Evolutionary conservation across 805 yeast genomes (phyloP).

Genomic region (Myxozyma melibiosi): DNA sequence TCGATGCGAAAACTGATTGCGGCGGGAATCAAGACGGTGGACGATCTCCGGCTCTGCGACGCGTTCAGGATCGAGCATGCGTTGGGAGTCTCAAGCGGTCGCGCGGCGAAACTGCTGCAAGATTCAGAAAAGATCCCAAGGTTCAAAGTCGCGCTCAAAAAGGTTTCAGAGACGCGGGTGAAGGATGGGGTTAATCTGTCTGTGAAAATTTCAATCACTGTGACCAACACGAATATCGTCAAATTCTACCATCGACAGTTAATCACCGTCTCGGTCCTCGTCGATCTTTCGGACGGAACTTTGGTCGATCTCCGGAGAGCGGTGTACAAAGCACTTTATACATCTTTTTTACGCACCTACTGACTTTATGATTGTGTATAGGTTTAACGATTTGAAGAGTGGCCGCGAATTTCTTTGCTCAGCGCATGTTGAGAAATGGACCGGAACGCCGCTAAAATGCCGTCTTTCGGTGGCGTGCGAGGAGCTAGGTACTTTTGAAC

Average conservation of each 20-base stretch:
- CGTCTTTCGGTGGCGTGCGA: constrained; percentile 20
- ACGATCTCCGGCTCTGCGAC: constrained; percentile 41
- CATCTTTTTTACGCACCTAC: too few species aligned
- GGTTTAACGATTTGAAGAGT: constrained; percentile 4
- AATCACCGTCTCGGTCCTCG: constrained; percentile 42
- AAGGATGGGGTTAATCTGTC: constrained; percentile 19
- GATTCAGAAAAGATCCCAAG: constrained; percentile 46
- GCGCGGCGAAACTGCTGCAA: constrained; percentile 45
- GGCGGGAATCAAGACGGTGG: constrained; percentile 43
- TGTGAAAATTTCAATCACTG: constrained; percentile 36
- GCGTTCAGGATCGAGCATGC: constrained; percentile 47
- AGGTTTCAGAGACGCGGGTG: constrained; percentile 22
- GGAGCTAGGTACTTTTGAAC: constrained; percentile 11
- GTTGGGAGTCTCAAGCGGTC: constrained; percentile 48
- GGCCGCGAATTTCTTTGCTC: constrained; percentile 6
- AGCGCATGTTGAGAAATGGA: not conserved
- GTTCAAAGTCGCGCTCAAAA: constrained; percentile 37
- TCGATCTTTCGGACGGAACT: constrained; percentile 42
- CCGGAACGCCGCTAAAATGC: constrained; percentile 4
- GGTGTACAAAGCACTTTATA: too few species aligned
- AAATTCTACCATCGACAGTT: constrained; percentile 34
- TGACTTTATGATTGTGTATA: not conserved
- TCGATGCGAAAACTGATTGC: constrained; percentile 46
- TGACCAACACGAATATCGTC: constrained; percentile 34
- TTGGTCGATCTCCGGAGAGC: constrained; percentile 52